Conservation (phyloP, 2,329 filamentous ascomycete genomes). For the Colletotrichum nymphaeae region DNA sequence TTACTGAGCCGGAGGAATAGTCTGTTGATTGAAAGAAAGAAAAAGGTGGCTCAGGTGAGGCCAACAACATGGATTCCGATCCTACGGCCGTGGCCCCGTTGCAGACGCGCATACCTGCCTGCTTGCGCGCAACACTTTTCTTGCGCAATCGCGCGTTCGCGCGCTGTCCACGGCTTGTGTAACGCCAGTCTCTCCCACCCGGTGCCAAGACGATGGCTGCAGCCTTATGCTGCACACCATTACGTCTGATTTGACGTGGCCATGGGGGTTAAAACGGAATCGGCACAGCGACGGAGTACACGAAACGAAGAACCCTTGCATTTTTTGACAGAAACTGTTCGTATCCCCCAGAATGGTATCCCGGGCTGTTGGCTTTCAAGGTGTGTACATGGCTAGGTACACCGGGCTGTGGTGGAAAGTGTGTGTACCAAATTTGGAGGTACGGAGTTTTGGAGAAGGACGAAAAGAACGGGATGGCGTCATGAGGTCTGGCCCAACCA, state of each 20-base stretch:
- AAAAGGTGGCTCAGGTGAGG: too few relatives aligned
- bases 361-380: background rate
- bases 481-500: constrained; percentile 1
- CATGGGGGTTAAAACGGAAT: background rate
- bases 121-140: background rate
- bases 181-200: background rate
- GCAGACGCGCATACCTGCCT: background rate
- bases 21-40: too few relatives aligned
- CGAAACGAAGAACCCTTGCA: background rate
- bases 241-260: background rate
- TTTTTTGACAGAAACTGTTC: background rate
- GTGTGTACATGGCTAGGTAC: background rate
- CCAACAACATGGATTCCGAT: background rate
- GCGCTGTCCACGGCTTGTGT: background rate
- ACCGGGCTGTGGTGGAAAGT: too few relatives aligned
- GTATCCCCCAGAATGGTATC: background rate
- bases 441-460: background rate
- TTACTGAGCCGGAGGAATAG: too few relatives aligned
- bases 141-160: constrained; percentile 2
- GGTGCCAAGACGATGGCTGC: constrained; percentile 2
- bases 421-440: background rate
- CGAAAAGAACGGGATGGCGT: background rate
- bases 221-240: constrained; percentile 32
- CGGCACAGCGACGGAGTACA: too few relatives aligned
- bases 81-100: background rate